Evolutionary conservation across 2,329 filamentous ascomycete genomes (phyloP), one percentile per base, ranked within the genome.

Genomic region (Aspergillus terreus): DNA sequence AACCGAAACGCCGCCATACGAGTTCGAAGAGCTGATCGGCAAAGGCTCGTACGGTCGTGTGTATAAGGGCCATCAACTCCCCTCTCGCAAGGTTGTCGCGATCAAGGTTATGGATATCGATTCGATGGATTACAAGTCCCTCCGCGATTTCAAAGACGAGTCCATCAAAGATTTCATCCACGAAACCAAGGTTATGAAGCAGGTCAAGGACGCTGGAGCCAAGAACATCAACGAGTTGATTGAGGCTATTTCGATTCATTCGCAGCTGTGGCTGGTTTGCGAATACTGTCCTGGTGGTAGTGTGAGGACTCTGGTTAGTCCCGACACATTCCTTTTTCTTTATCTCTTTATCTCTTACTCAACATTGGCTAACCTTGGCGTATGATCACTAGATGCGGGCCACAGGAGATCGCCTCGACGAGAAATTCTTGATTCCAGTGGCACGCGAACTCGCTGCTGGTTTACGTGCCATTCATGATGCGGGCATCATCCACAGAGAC

Each of bases 201-300:
- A 84, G 60, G 76, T 85, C 9, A 81, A 82, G 62, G 82, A 85
- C 58, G 79, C 80, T 52, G 80, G 78, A 36, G 83, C 82, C 2
- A 78, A 79, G 56, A 85, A 85, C 52, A 79, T 86, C 59, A 86
- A 86, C 54, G 77, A 81, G 53, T 77, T 86, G 38, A 81, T 84
- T 55, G 83, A 86, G 59, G 82, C 83, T 0, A 79, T 84, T 42
- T 78, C 82, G 3, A 78, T 85, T 19, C 82, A 85, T 58, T 82
- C 81, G 47, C 82, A 86, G 59, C 71, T 86, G 19, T 86, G 83
- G 83, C 78, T 86, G 55, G 77, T 86, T 49, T 84, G 80, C 65
- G 83, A 86, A 63, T 85, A 85, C 63, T 84, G 82, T 55, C 83
- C 83, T 23, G 83, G 83, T 58, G 83, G 83, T 47, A 86, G 83